Evolutionary conservation across 495 filamentous ascomycete genomes (phyloP).

Genomic region (Penicillium ucsense): DNA sequence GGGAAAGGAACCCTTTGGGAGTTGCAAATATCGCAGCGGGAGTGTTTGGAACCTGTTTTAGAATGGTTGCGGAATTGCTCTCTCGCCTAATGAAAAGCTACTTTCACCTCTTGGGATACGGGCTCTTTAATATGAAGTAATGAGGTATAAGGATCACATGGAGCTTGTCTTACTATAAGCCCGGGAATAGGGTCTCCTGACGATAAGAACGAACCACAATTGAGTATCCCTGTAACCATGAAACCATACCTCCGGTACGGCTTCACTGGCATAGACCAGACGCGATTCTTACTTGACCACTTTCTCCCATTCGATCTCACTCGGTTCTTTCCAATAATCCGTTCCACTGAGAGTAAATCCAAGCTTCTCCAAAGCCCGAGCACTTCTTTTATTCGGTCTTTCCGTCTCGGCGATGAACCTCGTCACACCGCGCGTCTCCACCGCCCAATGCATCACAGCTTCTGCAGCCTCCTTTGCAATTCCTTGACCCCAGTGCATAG

Average conservation of each 20-base stretch:
- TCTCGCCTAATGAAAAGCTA: no score
- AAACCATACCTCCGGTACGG: no score
- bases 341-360: conserved; percentile 13
- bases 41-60: no score
- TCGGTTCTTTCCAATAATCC: conserved; percentile 22
- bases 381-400: conserved; percentile 13
- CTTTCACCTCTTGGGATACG: no score
- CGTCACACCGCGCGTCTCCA: conserved; percentile 10
- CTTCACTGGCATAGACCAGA: background rate
- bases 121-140: no score
- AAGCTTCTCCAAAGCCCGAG: conserved; percentile 12
- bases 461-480: conserved; percentile 15
- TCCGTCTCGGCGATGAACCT: conserved; percentile 23
- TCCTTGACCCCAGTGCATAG: conserved; percentile 13
- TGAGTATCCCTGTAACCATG: no score
- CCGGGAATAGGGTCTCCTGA: no score
- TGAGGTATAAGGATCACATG: no score
- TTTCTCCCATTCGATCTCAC: background rate
- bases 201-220: no score
- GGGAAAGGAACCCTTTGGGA: background rate
- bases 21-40: background rate
- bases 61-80: no score
- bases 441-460: conserved; percentile 13
- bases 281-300: conserved; percentile 12
- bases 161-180: no score